Conservation (phyloP, 768 basidiomycete species). For the Sutorius australiensis region DNA sequence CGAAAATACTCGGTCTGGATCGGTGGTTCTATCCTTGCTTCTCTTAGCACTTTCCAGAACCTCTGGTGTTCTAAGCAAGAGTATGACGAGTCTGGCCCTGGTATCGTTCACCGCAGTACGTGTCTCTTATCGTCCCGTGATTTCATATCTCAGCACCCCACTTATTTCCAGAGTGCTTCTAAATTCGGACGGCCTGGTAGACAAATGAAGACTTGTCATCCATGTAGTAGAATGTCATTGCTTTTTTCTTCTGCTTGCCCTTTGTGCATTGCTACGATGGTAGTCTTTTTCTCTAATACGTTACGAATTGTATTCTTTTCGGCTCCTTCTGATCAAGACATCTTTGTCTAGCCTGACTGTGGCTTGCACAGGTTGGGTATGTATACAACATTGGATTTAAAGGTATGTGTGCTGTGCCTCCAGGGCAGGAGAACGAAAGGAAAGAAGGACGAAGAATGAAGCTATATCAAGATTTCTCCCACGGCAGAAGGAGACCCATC, state of each 20-base stretch:
- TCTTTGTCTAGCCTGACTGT: neutral
- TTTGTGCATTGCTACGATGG: slow-evolving; percentile 14
- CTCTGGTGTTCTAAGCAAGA: slow-evolving; percentile 93
- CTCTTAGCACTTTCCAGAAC: slow-evolving; percentile 94
- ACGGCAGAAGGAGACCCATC: slow-evolving; percentile 22
- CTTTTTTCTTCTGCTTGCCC: slow-evolving; percentile 10
- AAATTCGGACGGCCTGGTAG: slow-evolving; percentile 19
- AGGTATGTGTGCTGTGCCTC: neutral
- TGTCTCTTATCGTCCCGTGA: slow-evolving; percentile 7
- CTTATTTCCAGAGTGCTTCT: slow-evolving; percentile 23
- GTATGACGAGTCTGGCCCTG: slow-evolving; percentile 83
- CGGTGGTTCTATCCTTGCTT: slow-evolving; percentile 82
- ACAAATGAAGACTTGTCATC: slow-evolving; percentile 17
- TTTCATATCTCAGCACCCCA: neutral
- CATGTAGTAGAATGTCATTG: slow-evolving; percentile 27
- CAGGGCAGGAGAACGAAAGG: neutral
- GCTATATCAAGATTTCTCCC: slow-evolving; percentile 18
- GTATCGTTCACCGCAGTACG: slow-evolving; percentile 75
- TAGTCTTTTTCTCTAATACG: slow-evolving; percentile 17
- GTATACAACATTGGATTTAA: neutral
- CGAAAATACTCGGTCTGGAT: slow-evolving; percentile 97
- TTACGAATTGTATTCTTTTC: slow-evolving; percentile 20
- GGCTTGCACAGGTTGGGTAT: neutral
- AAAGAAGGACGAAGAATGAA: no score
- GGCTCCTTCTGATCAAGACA: slow-evolving; percentile 1